Conservation (phyloP, 2,329 filamentous ascomycete genomes). For the Cladosporium cucumerinum region DNA sequence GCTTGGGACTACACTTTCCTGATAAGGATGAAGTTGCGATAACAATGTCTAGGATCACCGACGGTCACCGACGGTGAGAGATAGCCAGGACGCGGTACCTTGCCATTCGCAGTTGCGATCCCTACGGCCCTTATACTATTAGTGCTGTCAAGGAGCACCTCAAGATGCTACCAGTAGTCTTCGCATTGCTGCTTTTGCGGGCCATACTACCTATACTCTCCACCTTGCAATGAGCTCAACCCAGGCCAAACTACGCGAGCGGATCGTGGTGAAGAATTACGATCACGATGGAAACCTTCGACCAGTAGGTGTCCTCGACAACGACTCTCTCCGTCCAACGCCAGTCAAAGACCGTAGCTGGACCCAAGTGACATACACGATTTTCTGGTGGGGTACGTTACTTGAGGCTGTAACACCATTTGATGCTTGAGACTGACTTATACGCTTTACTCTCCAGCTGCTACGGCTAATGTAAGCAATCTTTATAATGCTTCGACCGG, state of each 20-base stretch:
- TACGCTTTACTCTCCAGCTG: not conserved
- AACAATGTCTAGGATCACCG: not conserved
- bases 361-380: not conserved
- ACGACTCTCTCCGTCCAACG: not conserved
- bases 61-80: not conserved
- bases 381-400: not conserved
- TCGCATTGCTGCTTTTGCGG: not conserved
- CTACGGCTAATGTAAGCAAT: not conserved
- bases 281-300: not conserved
- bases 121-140: not conserved
- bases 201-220: not conserved
- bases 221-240: not conserved
- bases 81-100: not conserved
- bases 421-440: not conserved
- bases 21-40: not conserved
- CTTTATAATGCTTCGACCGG: not conserved
- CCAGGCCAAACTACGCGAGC: not conserved
- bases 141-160: not conserved
- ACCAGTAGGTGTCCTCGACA: not conserved
- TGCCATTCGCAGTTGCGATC: not conserved
- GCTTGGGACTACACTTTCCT: not conserved
- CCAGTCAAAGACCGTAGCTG: conserved; percentile 1
- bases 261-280: not conserved
- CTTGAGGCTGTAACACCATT: not conserved
- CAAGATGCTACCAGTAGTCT: not conserved